Evolutionary conservation across 1,284 basidiomycete species (phyloP).

Genomic region (Cryptococcus amylolentus): DNA sequence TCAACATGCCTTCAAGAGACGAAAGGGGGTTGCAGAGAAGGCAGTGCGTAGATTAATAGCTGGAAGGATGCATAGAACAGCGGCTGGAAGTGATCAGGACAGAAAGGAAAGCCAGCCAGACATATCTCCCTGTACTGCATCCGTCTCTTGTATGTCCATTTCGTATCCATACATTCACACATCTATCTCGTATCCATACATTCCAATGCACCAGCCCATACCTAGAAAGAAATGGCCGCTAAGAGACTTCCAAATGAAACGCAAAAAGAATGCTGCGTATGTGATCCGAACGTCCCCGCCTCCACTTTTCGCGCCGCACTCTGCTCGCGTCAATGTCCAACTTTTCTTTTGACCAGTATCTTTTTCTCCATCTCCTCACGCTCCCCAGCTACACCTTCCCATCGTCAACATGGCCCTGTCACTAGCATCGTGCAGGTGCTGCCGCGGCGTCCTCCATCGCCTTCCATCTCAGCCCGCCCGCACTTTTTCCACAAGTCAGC

Average conservation of each 20-base stretch:
- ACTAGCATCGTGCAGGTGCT: slow-evolving; percentile 10
- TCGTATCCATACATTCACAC: too few relatives aligned
- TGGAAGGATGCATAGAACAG: too few relatives aligned
- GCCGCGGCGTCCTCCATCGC: slow-evolving; percentile 5
- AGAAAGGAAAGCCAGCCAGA: too few relatives aligned
- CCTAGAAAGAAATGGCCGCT: not conserved
- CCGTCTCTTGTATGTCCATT: too few relatives aligned
- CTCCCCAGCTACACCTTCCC: not conserved
- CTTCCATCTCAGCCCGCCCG: not conserved
- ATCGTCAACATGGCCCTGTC: slow-evolving; percentile 5
- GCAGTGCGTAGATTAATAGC: not conserved
- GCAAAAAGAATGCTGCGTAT: not conserved
- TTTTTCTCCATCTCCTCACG: not conserved
- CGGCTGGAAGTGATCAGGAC: too few relatives aligned
- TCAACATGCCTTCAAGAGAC: not conserved
- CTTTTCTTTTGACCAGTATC: not conserved
- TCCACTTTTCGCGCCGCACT: not conserved
- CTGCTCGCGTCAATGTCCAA: not conserved
- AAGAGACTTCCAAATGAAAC: not conserved
- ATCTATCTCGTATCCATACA: too few relatives aligned
- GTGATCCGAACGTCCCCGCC: not conserved
- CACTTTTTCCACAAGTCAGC: not conserved
- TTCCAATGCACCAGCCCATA: not conserved
- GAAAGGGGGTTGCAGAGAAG: not conserved
- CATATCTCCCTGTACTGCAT: too few relatives aligned